phyloP scores from a whole-genome alignment of 768 basidiomycete genomes.

The Solioccasus polychromus region DNA sequence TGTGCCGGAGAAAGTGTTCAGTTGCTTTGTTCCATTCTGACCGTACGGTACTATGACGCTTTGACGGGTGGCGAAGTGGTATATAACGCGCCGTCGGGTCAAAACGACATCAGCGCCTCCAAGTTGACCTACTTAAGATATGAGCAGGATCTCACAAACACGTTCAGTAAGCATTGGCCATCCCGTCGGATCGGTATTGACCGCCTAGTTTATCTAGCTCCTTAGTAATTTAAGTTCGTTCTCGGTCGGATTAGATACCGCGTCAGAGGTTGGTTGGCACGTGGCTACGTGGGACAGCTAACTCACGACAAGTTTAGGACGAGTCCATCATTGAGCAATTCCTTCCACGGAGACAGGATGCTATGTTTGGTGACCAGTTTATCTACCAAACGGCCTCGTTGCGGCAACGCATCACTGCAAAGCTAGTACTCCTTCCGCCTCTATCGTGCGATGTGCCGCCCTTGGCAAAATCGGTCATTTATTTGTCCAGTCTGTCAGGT shows the following conservation, averaged over 20 bases:
- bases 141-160: conserved; percentile 33
- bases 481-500: conserved; percentile 28
- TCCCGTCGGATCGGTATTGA: not conserved
- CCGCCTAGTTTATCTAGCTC: conserved; percentile 14
- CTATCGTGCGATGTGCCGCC: conserved; percentile 26
- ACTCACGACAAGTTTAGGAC: conserved; percentile 9
- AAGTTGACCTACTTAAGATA: conserved; percentile 2
- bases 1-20: conserved; percentile 3
- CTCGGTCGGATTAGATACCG: conserved; percentile 5
- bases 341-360: conserved; percentile 27
- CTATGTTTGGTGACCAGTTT: conserved; percentile 31
- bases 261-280: conserved; percentile 18
- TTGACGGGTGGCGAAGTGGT: conserved; percentile 26
- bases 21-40: conserved; percentile 24
- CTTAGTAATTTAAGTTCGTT: conserved; percentile 25
- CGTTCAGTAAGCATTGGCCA: conserved; percentile 23
- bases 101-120: not conserved
- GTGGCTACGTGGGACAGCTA: conserved; percentile 4
- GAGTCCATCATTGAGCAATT: conserved; percentile 26
- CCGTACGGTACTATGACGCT: conserved; percentile 13
- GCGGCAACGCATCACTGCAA: conserved; percentile 27
- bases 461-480: conserved; percentile 33
- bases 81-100: conserved; percentile 18
- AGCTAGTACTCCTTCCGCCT: conserved; percentile 25
- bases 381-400: conserved; percentile 23